phyloP scores from a whole-genome alignment of 2,329 filamentous ascomycete species.

The Chrysosporium queenslandicum region DNA sequence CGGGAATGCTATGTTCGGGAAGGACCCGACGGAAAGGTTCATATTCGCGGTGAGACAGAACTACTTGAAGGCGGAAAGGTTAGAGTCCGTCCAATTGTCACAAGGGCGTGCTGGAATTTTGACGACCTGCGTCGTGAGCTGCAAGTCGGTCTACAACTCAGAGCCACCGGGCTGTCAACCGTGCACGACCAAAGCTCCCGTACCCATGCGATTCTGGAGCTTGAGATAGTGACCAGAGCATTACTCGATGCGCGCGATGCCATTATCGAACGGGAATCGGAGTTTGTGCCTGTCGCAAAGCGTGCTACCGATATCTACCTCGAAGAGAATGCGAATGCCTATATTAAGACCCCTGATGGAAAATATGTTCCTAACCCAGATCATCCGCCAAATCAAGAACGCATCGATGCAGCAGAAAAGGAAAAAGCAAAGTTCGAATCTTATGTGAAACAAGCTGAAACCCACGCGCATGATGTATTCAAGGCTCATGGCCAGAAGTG shows the following conservation, averaged over 20 bases:
- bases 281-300: slow-evolving; percentile 39
- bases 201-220: slow-evolving; percentile 37
- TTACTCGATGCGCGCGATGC: slow-evolving; percentile 32
- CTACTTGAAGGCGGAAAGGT: slow-evolving; percentile 34
- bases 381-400: slow-evolving; percentile 28
- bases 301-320: slow-evolving; percentile 34
- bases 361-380: slow-evolving; percentile 30
- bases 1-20: slow-evolving; percentile 35
- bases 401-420: slow-evolving; percentile 34
- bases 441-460: slow-evolving; percentile 29
- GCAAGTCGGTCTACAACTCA: slow-evolving; percentile 22
- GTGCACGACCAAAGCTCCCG: slow-evolving; percentile 39
- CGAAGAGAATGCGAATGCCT: slow-evolving; percentile 28
- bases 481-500: slow-evolving; percentile 20
- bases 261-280: slow-evolving; percentile 35
- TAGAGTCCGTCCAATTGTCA: slow-evolving; percentile 33
- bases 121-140: slow-evolving; percentile 27
- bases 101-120: slow-evolving; percentile 30
- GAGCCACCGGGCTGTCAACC: slow-evolving; percentile 32
- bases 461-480: slow-evolving; percentile 23
- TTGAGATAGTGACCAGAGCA: slow-evolving; percentile 34
- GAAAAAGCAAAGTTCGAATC: slow-evolving; percentile 31
- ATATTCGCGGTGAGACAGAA: slow-evolving; percentile 38
- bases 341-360: slow-evolving; percentile 27
- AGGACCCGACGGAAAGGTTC: slow-evolving; percentile 32